Evolutionary conservation across 2,329 filamentous ascomycete genomes (phyloP), one percentile per base, ranked within the genome.

Genomic region (Hansfordia pulvinata): DNA sequence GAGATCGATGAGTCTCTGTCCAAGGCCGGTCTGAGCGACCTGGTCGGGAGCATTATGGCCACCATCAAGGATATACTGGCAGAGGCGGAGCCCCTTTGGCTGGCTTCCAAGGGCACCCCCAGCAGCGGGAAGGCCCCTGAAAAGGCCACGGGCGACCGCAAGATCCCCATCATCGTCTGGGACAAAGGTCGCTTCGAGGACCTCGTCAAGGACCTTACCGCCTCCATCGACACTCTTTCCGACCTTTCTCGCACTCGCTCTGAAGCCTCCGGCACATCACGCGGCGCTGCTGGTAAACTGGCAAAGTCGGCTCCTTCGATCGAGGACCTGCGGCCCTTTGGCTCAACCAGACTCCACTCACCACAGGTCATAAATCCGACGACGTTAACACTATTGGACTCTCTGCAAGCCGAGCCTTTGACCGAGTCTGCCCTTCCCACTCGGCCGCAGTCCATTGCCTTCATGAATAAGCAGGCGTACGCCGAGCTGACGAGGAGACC

Each of bases 41-140:
- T 82, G 2, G 80, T 86, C 27, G 72, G 73, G 31, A 83, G 77
- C 46, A 79, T 86, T 41, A 73, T 88, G 64, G 70, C 69, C 10
- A 85, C 78, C 26, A 84, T 86, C 45, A 82, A 83, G 44, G 79
- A 84, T 39, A 81, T 82, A 26, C 56, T 84, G 23, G 76, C 78
- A 30, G 79, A 86, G 49, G 76, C 76, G 2, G 79, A 86, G 44
- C 68, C 71, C 5, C 63, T 86, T 31, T 80, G 77, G 66, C 58
- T 66, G 31, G 71, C 64, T 41, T 72, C 68, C 8, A 69, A 65
- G 40, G 55, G 61, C 11, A 37, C 52, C 12, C 42, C 55, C 10
- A 50, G 54, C 28, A 44, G 50, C 15, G 47, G 44, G 11, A 56
- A 54, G 13, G 31, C 35, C 1, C 50, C 57, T 1, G 52, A 60